Base-by-base conservation (phyloP, 371 early-diverging fungal genomes). In the Agmasoma carcini region DNA sequence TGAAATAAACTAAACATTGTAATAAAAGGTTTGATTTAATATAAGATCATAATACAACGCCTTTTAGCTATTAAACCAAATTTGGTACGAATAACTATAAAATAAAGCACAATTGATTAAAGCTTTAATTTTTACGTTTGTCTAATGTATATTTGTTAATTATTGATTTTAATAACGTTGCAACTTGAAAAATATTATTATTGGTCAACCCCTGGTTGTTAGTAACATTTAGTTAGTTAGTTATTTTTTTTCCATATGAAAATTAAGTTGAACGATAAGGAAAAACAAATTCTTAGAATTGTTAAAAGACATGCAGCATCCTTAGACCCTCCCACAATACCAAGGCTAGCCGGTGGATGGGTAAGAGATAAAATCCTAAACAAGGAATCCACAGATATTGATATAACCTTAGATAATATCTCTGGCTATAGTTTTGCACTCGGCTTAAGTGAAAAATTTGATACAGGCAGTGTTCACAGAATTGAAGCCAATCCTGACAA, bases 401-500 rank as follows among this genome's bases (percentile, higher is more conserved):
- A 98, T 67, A 80, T 98, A 25, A 90, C 91, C 0, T 73, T 98
- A 11, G 86, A 92, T 77, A 81, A 76, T 34, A 85, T 92, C 81
- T 87, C 83, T 78, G 99, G 97, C 2, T 82, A 80, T 56, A 83
- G 88, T 26, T 90, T 95, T 79, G 93, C 93, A 0, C 56, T 68
- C 17, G 70, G 87, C 61, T 59, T 77, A 36, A 55, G 52, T 9
- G 62, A 80, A 4, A 80, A 80, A 4, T 55, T 75, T 22, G 51
- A 55, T 12, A 39, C 36, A 55, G 51, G 26, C 56, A 76, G 15
- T 6, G 79, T 91, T 33, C 81, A 82, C 15, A 84, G 84, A 58
- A 90, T 93, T 60, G 80, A 81, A 49, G 76, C 80, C 55, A 96
- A 95, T 73, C 96, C 94, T 2, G 90, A 88, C 44, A 85, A 87